A percentile compares a stretch with the other conserved stretches of the same genome.
Evolutionary conservation across 805 yeast species (phyloP).

Genomic region (Clavispora asparagi): DNA sequence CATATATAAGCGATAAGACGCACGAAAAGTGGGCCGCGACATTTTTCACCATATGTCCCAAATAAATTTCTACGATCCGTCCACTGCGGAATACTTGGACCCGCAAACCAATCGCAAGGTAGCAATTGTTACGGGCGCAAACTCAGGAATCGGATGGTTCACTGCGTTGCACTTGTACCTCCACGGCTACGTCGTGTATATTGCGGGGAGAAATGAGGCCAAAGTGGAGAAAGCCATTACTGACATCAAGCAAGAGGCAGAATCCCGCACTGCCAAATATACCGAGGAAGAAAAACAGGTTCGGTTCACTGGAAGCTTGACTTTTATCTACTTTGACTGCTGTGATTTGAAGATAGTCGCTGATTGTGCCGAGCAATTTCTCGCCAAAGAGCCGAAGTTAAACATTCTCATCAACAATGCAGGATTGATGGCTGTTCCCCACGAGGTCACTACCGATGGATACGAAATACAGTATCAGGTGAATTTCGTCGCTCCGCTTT

Average conservation of each 20-base stretch:
- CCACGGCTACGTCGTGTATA: conserved; percentile 35
- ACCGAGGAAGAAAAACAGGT: conserved; percentile 21
- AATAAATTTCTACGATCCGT: conserved; percentile 20
- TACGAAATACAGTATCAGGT: conserved; percentile 40
- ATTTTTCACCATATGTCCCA: neutral
- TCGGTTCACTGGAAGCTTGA: conserved; percentile 10
- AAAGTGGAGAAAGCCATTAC: conserved; percentile 30
- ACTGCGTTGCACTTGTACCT: conserved; percentile 35
- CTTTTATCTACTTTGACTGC: conserved; percentile 12
- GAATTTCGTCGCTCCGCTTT: conserved; percentile 30
- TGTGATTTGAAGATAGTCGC: conserved; percentile 12
- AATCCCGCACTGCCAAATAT: conserved; percentile 19
- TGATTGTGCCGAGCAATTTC: conserved; percentile 19
- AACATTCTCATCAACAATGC: conserved; percentile 37
- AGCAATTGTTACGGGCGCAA: conserved; percentile 36
- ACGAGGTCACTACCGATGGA: conserved; percentile 29
- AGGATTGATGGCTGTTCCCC: conserved; percentile 38
- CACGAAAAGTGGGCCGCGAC: neutral
- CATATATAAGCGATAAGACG: no score
- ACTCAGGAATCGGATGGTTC: conserved; percentile 38
- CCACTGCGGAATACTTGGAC: conserved; percentile 23
- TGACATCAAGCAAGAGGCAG: conserved; percentile 30
- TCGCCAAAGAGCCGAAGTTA: conserved; percentile 20
- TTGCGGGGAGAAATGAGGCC: conserved; percentile 30
- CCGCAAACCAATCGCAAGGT: conserved; percentile 23